Percentiles rank a stretch among this genome's conserved stretches.
phyloP scores from a whole-genome alignment of 2,329 filamentous ascomycete genomes.

The Stagonosporopsis cucurbitacearum region DNA sequence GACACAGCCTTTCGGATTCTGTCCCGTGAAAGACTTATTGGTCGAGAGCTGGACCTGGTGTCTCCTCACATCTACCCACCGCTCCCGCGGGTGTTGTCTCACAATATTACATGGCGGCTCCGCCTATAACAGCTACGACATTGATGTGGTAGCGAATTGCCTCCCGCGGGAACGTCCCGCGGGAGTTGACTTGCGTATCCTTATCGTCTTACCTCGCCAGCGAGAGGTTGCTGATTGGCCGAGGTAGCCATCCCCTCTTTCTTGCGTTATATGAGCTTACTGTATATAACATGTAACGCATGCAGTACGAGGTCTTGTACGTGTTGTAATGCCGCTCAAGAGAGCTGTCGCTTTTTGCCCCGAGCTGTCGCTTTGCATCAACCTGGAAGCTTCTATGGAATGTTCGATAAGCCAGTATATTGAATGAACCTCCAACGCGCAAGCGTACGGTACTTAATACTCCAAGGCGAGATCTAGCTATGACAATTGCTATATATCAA shows the following conservation, averaged over 20 bases:
- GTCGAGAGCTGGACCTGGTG: neutral
- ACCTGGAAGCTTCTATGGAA: too few species aligned
- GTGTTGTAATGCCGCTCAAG: neutral
- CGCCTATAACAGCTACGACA: neutral
- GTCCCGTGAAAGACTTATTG: neutral
- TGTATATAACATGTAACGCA: too few species aligned
- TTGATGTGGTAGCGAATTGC: neutral
- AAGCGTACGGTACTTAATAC: too few species aligned
- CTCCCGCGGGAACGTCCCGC: conserved; percentile 16
- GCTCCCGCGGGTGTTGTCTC: conserved; percentile 6
- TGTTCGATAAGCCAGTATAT: too few species aligned
- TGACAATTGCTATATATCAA: too few species aligned
- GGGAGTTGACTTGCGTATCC: conserved; percentile 5
- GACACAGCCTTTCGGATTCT: neutral
- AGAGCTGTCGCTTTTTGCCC: too few species aligned
- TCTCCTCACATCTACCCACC: neutral
- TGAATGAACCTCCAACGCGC: too few species aligned
- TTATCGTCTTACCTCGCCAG: neutral
- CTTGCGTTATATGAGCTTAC: neutral
- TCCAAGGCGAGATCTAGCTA: too few species aligned
- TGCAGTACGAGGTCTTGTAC: neutral
- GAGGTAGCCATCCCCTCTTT: neutral
- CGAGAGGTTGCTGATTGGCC: conserved; percentile 6
- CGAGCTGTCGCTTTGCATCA: too few species aligned
- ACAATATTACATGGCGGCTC: neutral